Base-by-base conservation (phyloP, 1,284 basidiomycete genomes). In the Rhizoctonia solani region DNA sequence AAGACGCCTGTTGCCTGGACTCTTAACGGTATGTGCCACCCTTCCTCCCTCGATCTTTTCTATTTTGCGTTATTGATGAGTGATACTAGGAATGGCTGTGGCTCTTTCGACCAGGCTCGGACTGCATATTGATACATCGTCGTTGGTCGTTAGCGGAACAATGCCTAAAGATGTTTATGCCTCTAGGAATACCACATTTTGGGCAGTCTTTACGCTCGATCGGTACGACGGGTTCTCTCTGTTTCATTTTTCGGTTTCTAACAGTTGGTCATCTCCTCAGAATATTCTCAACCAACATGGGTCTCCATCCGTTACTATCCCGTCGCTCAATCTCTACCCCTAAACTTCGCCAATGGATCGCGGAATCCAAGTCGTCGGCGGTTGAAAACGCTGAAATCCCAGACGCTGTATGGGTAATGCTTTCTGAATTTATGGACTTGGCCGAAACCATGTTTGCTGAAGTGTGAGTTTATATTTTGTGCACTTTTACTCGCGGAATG, bases 1-100 rank as follows among this genome's bases (percentile, higher is more conserved):
- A 61, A 61, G 23, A 61, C 46, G 11, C 58, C 58, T 6, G 58
- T 61, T 32, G 58, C 58, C 1, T 61, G 58, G 58, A 61, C 46
- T 16, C 19, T 61, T 14, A 61, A 61, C 34, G 58, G 58, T 61
- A 19, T n/a, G 58, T 50, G 11, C 23, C 9, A 32, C 5, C 9
- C 16, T 8, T 39, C 16, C 37, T 16, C 16, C 9, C 37, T 39
- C 16, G 16, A 39, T 39, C 37, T 39, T 8, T 8, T 8, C 37
- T 8, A 8, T 8, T 39, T 39, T 8, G 16, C 37, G 37, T n/a
- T 23, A 27, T 9, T 47, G 32, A 2, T 30, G 27, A 42, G 4
- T n/a, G n/a, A 14, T 3, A 44, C 4, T 58, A 61, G 58, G 58
- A 1, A 61, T 61, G 58, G 44, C 58, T 8, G 58, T 61, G 5